Evolutionary conservation across 2,329 filamentous ascomycete genomes (phyloP).

Genomic region (Tolypocladium paradoxum): DNA sequence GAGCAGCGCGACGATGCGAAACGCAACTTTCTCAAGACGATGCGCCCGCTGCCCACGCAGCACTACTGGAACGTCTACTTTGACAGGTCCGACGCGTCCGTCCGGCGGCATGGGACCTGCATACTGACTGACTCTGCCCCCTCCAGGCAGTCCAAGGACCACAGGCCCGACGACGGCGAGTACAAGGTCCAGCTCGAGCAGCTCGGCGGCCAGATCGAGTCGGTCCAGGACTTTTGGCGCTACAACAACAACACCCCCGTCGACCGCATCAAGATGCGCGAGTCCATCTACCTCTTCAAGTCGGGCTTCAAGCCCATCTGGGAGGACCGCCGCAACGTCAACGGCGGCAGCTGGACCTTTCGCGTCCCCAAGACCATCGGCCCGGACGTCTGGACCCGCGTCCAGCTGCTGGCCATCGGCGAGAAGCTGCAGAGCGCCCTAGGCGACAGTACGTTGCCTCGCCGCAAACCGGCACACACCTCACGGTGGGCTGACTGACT

Average conservation of each 20-base stretch:
- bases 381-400: constrained; percentile 68
- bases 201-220: constrained; percentile 58
- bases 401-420: constrained; percentile 73
- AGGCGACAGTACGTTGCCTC: constrained; percentile 46
- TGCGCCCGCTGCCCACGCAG: constrained; percentile 63
- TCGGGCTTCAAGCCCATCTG: constrained; percentile 65
- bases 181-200: constrained; percentile 50
- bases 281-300: constrained; percentile 73
- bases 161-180: constrained; percentile 29
- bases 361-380: constrained; percentile 68
- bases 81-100: constrained; percentile 38
- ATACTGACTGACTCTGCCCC: not conserved
- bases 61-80: constrained; percentile 71
- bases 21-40: constrained; percentile 69
- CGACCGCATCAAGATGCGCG: constrained; percentile 63
- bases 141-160: constrained; percentile 32
- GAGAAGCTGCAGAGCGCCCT: constrained; percentile 68
- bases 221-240: constrained; percentile 75
- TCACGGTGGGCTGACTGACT: not conserved
- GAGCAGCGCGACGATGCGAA: constrained; percentile 68
- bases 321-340: constrained; percentile 78
- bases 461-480: not conserved
- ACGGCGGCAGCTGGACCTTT: constrained; percentile 88
- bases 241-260: constrained; percentile 75
- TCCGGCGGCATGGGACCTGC: not conserved